Base-by-base conservation (phyloP, 768 basidiomycete species). In the Hygrocybe coccinea region DNA sequence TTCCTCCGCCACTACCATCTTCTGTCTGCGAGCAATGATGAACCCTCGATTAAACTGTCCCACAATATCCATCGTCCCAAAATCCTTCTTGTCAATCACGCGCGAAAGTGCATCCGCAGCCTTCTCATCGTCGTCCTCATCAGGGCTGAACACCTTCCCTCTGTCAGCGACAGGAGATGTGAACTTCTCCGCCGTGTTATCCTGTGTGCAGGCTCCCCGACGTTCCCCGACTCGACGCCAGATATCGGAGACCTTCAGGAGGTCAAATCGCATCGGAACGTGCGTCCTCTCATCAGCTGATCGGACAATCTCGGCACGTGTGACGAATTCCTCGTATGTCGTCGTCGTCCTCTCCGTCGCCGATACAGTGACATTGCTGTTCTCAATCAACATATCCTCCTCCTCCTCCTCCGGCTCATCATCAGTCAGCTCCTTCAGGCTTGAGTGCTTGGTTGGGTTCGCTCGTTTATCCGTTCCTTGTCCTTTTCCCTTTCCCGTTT, bases 41-140 rank as follows among this genome's bases (percentile, higher is more conserved):
- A 99, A 99, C 0, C 95, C 95, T 33, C 87, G 79, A 63, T 99
- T 99, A 70, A 97, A 99, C 70, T 99, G 97, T 0, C 97, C 97
- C 41, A 95, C 60, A 11, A 97, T 72, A 0, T 85, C 77, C 97
- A 99, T 98, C 5, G 61, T 61, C 6, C 69, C 78, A 62, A 99
- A 98, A 71, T 99, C 95, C 2, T 70, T 66, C 72, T 98, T 98
- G 41, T 83, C 79, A 24, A 99, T 94, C 34, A 92, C 84, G 14
- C 95, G 82, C 10, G 89, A 80, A 2, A 99, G 81, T 0, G 85
- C 85, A 48, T 80, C 81, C 0, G 82, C 88, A 11, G 75, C 79
- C 12, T 71, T 76, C 12, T 79, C 74, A 49, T 86, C 80, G 33
- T 81, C 75, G 8, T 76, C 75, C 9, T 67, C 69, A 51, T 78